Evolutionary conservation across 2,329 filamentous ascomycete species (phyloP), one percentile per base, ranked within the genome.

Genomic region (Coleophoma cylindrospora): DNA sequence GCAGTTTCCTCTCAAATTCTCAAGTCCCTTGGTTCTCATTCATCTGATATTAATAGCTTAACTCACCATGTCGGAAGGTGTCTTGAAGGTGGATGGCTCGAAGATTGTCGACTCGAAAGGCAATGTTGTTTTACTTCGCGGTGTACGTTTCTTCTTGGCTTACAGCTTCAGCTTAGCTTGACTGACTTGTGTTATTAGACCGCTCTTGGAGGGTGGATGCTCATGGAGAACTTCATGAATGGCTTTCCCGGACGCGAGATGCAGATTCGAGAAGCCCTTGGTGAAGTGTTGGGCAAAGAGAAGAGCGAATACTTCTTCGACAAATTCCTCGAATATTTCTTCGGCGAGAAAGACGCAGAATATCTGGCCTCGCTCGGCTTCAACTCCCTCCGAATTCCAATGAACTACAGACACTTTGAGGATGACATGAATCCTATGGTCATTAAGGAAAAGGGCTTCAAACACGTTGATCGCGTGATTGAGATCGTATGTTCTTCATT

Each of bases 191-290:
- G 40, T 40, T 40, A 19, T 14, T 15, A 49, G 33, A 45, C 47
- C 2, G 41, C 47, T 6, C 43, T 50, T 13, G 48, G 48, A 50
- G 47, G 71, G 70, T 0, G 41, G 41, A 44, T 44, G 41, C 41
- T 44, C 50, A 78, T 77, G 74, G 76, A 80, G 62, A 81, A 80
- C 60, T 82, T 82, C 68, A 81, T 83, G 57, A 79, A 75, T 2
- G 79, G 79, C 19, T 82, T 74, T 51, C 69, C 78, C 14, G 79
- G 76, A 19, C 75, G 79, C 47, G 79, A 82, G 59, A 70, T 69
- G 14, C 70, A 80, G 51, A 74, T 79, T 50, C 74, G 78, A 4
- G 70, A 70, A 1, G 72, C 75, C 2, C 71, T 82, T 62, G 65
- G 71, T 2, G 68, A 72, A 47, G 74, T 75, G 0, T 65, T 82